Conservation (phyloP, 306 rosid genomes). For the Luffa aegyptiaca region DNA sequence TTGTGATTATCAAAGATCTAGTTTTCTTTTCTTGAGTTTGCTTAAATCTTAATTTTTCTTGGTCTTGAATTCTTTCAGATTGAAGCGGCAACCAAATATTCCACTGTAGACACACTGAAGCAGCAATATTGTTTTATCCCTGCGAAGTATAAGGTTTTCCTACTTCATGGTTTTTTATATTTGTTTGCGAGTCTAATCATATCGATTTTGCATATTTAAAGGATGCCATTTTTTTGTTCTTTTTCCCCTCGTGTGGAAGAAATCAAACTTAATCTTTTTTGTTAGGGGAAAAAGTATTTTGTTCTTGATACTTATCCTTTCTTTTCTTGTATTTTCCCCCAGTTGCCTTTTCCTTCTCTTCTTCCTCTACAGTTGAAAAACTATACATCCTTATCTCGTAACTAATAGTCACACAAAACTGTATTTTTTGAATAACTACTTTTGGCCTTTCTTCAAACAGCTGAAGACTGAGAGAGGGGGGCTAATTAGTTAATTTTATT, state of each 20-base stretch:
- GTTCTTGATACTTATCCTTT: neutral
- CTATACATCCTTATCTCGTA: neutral
- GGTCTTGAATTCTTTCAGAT: neutral
- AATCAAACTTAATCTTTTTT: neutral
- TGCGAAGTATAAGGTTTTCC: conserved; percentile 54
- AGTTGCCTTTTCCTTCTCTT: neutral
- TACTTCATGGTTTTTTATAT: neutral
- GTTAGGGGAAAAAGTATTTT: neutral
- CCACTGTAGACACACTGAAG: conserved; percentile 78
- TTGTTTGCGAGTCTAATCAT: no score
- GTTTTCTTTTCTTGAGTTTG: neutral
- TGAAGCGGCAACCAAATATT: conserved; percentile 39
- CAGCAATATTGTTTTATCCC: conserved; percentile 73
- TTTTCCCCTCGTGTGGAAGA: no score
- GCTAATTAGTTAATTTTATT: neutral
- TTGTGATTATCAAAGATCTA: neutral
- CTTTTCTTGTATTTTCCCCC: neutral
- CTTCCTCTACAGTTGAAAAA: neutral
- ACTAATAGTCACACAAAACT: neutral
- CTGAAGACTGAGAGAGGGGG: neutral
- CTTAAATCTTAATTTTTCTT: neutral
- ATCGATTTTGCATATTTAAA: no score
- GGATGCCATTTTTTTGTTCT: no score
- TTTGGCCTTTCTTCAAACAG: neutral
- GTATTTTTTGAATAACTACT: neutral